Conservation (phyloP, 257 asterid species). For the Forsythia viridissima region DNA sequence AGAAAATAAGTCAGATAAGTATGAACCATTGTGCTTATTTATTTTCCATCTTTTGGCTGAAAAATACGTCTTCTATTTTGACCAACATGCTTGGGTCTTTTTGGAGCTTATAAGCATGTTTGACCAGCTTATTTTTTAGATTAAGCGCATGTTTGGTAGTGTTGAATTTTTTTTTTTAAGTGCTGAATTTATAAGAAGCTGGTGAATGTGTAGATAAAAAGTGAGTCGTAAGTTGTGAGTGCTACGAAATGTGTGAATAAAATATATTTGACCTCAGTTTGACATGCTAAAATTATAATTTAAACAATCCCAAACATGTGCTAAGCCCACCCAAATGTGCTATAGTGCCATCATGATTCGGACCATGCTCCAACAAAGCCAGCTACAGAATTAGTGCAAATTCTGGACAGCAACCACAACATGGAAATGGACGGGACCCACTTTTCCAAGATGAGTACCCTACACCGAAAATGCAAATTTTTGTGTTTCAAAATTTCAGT, state of each 20-base stretch:
- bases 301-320: too few relatives aligned
- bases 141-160: too few relatives aligned
- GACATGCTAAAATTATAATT: too few relatives aligned
- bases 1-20: background rate
- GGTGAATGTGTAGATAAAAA: too few relatives aligned
- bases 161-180: too few relatives aligned
- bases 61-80: background rate
- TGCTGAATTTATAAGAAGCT: too few relatives aligned
- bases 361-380: background rate
- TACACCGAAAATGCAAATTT: background rate
- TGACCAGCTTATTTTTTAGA: background rate
- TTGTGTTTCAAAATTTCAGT: background rate
- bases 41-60: background rate
- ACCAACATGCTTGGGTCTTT: background rate
- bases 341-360: background rate
- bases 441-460: background rate
- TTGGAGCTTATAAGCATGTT: background rate
- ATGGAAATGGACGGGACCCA: background rate
- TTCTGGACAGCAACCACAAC: background rate
- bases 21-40: background rate
- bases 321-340: background rate
- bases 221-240: too few relatives aligned
- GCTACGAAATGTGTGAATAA: too few relatives aligned
- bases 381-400: background rate
- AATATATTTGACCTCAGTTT: too few relatives aligned